Percentiles rank a stretch among this genome's conserved stretches.
Evolutionary conservation across 202 grass and related monocot species (phyloP).

Genomic region (Panicum virgatum): DNA sequence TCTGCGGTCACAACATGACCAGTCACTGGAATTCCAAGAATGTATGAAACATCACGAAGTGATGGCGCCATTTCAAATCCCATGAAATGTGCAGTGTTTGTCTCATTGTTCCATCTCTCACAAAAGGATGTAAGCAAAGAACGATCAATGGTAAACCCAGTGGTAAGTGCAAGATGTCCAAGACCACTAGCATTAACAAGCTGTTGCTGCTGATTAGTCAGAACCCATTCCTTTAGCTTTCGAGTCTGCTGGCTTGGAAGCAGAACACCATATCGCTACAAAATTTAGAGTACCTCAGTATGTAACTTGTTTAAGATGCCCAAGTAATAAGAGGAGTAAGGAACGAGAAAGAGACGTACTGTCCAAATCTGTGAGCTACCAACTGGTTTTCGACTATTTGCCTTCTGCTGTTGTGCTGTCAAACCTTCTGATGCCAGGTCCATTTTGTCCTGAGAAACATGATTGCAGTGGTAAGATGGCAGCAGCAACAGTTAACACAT

Average conservation of each 20-base stretch:
- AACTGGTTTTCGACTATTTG: constrained; percentile 47
- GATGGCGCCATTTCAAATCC: constrained; percentile 71
- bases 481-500: not conserved
- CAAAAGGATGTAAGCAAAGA: constrained; percentile 63
- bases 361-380: constrained; percentile 63
- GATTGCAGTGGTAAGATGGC: not conserved
- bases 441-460: constrained; percentile 59
- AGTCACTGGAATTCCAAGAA: constrained; percentile 67
- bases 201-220: constrained; percentile 58
- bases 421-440: constrained; percentile 32
- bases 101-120: constrained; percentile 70
- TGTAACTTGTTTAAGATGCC: constrained; percentile 17
- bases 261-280: constrained; percentile 59
- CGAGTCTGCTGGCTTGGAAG: constrained; percentile 66
- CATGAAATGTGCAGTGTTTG: constrained; percentile 64
- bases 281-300: constrained; percentile 18
- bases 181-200: constrained; percentile 66
- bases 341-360: constrained; percentile 30
- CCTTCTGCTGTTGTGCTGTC: constrained; percentile 43
- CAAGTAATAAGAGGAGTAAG: constrained; percentile 13
- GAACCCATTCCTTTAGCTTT: constrained; percentile 68
- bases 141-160: constrained; percentile 66
- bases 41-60: constrained; percentile 62
- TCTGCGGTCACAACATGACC: constrained; percentile 53
- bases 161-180: constrained; percentile 64